Conservation (phyloP, 768 basidiomycete species). For the Mycena pura region DNA sequence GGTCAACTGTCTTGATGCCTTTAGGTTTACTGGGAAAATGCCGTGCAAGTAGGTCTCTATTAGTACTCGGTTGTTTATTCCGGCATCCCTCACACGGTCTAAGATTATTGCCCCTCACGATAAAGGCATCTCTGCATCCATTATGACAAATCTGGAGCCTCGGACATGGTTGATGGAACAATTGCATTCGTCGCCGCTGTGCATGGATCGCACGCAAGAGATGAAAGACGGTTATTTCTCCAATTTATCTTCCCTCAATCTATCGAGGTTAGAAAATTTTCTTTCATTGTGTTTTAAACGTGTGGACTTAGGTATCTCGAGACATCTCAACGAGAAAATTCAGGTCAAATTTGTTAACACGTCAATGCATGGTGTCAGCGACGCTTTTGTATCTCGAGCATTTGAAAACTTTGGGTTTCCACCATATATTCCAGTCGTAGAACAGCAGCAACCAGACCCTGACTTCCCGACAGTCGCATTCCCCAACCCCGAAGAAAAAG, state of each 20-base stretch:
- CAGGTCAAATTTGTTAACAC: slow-evolving; percentile 79
- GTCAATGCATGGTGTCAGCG: slow-evolving; percentile 89
- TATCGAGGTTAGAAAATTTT: slow-evolving; percentile 18
- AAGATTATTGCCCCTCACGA: slow-evolving; percentile 90
- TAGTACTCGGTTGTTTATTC: not conserved
- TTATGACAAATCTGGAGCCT: slow-evolving; percentile 66
- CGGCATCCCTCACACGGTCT: not conserved
- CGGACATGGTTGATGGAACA: slow-evolving; percentile 47
- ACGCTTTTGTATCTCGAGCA: slow-evolving; percentile 62
- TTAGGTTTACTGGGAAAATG: slow-evolving; percentile 91
- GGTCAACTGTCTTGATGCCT: not conserved
- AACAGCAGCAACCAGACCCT: slow-evolving; percentile 80
- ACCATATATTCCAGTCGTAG: slow-evolving; percentile 63
- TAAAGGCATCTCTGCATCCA: slow-evolving; percentile 71
- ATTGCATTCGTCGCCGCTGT: slow-evolving; percentile 50
- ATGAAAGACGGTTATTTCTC: slow-evolving; percentile 67
- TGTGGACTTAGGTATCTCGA: slow-evolving; percentile 28
- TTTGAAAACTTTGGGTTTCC: slow-evolving; percentile 67
- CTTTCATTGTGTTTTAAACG: slow-evolving; percentile 5
- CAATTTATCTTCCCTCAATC: slow-evolving; percentile 40
- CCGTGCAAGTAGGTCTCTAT: slow-evolving; percentile 66
- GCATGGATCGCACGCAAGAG: slow-evolving; percentile 62
- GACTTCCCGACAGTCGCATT: slow-evolving; percentile 86
- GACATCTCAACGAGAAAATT: slow-evolving; percentile 44
- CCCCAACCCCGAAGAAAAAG: slow-evolving; percentile 93